Evolutionary conservation across 176 grass and related monocot genomes (phyloP), one percentile per base, ranked within the genome.

Genomic region (Triticum aestivum): DNA sequence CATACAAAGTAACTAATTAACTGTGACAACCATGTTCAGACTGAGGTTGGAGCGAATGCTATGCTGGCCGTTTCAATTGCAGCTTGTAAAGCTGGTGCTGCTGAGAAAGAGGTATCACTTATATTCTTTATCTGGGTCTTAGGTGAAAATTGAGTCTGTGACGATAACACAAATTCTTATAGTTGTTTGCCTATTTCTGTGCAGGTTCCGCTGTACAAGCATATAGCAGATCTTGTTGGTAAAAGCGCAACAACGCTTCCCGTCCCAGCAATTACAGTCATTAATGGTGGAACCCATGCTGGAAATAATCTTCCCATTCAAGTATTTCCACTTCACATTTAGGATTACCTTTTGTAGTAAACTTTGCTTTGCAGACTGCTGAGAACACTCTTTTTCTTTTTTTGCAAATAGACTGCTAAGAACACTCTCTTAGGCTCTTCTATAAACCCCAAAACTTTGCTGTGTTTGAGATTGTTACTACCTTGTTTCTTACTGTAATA

Each of bases 31-130:
- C 71, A 34, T 29, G 58, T 38, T 26, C 85, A 99, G 97, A 87
- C 87, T 77, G 94, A 92, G 52, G 66, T 99, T 85, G 94, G 90
- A 92, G 88, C 87, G 37, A 99, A 96, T 93, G 83, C 92, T 82
- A 99, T 94, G 90, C 77, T 99, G 70, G 94, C 97, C 59, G 97
- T 99, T 35, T 99, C 94, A 75, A 96, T 99, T 81, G 97, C 94
- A 87, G 97, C 94, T 83, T 99, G 97, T 88, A 96, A 94, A 94
- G 94, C 97, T 85, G 97, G 97, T 75, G 94, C 94, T 90, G 80
- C 92, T 88, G 97, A 99, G 90, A 99, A 96, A 88, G 97, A 99
- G 93, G 97, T 89, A 77, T 38, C 52, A 54, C 2, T 80, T 73
- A 44, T 75, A 59, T 79, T 20, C 41, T 41, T 58, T 27, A 77